Evolutionary conservation across 2,329 filamentous ascomycete species (phyloP), one percentile per base, ranked within the genome.

Genomic region (Fusarium avenaceum): DNA sequence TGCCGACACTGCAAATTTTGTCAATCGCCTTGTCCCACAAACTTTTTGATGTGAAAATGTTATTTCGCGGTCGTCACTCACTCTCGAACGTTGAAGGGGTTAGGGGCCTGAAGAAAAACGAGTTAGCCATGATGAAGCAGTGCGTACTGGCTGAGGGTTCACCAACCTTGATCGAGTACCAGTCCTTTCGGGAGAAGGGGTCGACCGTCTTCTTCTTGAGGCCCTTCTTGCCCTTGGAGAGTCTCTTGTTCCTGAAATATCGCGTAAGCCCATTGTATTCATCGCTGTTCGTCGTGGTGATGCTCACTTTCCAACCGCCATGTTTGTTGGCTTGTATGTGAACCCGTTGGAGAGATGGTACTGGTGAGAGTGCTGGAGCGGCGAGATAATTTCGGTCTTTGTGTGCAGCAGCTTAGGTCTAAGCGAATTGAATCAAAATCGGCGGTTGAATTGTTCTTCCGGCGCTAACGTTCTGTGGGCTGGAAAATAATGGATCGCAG

Each of bases 201-300:
- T 99, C 96, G 78, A 91, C 87, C 80, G 94, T 95, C 87, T 95
- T 95, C 95, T 99, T 98, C 93, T 98, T 98, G 83, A 98, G 89
- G 85, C 96, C 95, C 91, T 99, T 99, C 93, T 98, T 99, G 87
- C 96, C 96, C 90, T 99, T 99, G 76, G 96, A 98, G 88, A 99
- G 90, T 89, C 96, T 94, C 94, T 99, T 99, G 91, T 99, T 99
- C 93, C 91, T 94, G 77, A 39, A 58, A 47, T 44, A 56, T 61
- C 63, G 67, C 42, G 64, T 76, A 62, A 78, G 73, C 57, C 69
- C 52, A 22, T 38, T 24, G n/a, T 60, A 13, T 30, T 57, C 32
- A 43, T 47, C 46, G 46, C 9, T 40, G 30, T 24, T 39, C 46
- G 55, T 49, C 44, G 58, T 57, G 67, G 67, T 58, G 39, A 68